Percentiles rank a stretch among this genome's conserved stretches.
Evolutionary conservation across 1,139 yeast species (phyloP).

Genomic region (Saccharomyces pastorianus): DNA sequence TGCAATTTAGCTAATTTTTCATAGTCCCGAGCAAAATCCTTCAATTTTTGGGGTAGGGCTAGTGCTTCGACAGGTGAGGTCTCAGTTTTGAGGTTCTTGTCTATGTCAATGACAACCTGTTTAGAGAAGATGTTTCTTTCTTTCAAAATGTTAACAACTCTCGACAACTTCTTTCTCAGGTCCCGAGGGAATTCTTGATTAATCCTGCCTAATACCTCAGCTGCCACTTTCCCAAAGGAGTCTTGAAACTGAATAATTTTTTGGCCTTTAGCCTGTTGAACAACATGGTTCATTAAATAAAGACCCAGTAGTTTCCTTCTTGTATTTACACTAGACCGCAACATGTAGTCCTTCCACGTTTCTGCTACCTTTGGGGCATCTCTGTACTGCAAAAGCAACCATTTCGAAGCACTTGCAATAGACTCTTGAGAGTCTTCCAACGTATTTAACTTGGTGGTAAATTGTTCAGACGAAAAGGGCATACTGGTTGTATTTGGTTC

Average conservation of each 20-base stretch:
- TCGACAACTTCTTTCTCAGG: slow-evolving; percentile 47
- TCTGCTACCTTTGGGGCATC: slow-evolving; percentile 53
- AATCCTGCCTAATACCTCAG: slow-evolving; percentile 29
- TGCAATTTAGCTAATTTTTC: slow-evolving; percentile 15
- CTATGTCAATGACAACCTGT: slow-evolving; percentile 39
- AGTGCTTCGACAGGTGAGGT: slow-evolving; percentile 3
- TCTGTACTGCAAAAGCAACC: slow-evolving; percentile 74
- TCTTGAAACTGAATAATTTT: slow-evolving; percentile 52
- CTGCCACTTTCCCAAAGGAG: slow-evolving; percentile 48
- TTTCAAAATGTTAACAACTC: slow-evolving; percentile 72
- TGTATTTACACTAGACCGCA: slow-evolving; percentile 30
- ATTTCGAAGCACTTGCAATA: slow-evolving; percentile 76
- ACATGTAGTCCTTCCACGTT: slow-evolving; percentile 47
- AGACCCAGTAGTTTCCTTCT: slow-evolving; percentile 52
- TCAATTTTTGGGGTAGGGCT: slow-evolving; percentile 14
- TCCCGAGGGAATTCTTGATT: slow-evolving; percentile 25
- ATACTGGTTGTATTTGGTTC: neutral
- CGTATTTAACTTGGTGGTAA: slow-evolving; percentile 48
- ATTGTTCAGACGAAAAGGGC: slow-evolving; percentile 37
- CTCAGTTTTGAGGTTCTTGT: slow-evolving; percentile 8
- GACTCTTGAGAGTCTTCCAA: slow-evolving; percentile 78
- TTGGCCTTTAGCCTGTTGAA: slow-evolving; percentile 70
- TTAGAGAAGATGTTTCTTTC: slow-evolving; percentile 53
- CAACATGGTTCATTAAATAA: slow-evolving; percentile 76
- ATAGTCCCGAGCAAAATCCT: slow-evolving; percentile 12